These are phyloP conservation scores for Pseudogymnoascus sp. DNA, from an alignment of 2,329 filamentous ascomycete species.

Conservation along the genomic window DNA sequence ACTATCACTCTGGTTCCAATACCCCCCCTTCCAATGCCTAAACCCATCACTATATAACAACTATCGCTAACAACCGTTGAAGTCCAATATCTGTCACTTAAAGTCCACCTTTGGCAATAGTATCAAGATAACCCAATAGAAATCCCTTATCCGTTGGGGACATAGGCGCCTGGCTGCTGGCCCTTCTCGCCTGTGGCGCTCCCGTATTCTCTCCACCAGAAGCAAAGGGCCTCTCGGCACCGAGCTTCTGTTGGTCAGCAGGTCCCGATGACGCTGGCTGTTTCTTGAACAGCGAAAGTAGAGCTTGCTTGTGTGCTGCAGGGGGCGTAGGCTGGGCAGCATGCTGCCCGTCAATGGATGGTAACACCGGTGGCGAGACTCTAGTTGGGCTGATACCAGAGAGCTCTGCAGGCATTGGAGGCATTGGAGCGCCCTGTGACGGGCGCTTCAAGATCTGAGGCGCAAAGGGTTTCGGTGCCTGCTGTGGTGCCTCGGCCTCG, in stretches of 20 bases:
- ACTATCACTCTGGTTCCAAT: background rate
- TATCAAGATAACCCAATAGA: constrained; percentile 65
- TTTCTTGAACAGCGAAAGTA: constrained; percentile 28
- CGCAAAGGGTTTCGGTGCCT: constrained; percentile 38
- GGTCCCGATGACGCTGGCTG: constrained; percentile 1
- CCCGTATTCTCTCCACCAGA: background rate
- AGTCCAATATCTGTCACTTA: background rate
- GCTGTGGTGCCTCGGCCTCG: constrained; percentile 28
- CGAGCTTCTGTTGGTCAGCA: background rate
- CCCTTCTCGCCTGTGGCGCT: constrained; percentile 25
- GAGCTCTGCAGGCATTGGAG: constrained; percentile 11
- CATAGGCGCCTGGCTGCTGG: constrained; percentile 46
- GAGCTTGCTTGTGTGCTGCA: constrained; percentile 37
- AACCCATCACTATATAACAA: constrained; percentile 3
- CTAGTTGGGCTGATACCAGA: constrained; percentile 24
- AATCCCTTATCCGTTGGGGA: constrained; percentile 69
- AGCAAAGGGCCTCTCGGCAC: background rate
- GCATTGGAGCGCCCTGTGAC: constrained; percentile 30
- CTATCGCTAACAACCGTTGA: background rate
- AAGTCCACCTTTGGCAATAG: constrained; percentile 23
- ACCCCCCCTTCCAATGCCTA: background rate
- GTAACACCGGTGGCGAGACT: constrained; percentile 19
- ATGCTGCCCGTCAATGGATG: background rate
- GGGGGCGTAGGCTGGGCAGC: constrained; percentile 30
- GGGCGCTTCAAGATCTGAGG: constrained; percentile 46